Evolutionary conservation across 2,329 filamentous ascomycete genomes (phyloP), one percentile per base, ranked within the genome.

Genomic region (Pseudocercospora fuligena): DNA sequence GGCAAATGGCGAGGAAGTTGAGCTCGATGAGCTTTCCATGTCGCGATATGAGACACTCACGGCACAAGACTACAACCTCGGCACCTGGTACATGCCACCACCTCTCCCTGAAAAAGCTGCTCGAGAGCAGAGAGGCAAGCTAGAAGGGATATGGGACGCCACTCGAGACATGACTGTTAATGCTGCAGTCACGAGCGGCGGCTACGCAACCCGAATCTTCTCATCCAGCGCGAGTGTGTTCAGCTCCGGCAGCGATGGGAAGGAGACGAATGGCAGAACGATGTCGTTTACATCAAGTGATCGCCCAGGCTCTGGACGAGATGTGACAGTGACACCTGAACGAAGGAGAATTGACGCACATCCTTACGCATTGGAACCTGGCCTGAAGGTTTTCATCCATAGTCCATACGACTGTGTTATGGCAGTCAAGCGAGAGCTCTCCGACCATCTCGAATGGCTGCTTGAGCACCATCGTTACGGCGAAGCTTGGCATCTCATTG

Each of bases 381-480:
- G 89, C 6, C 83, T 90, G 71, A 92, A 98, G 75, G 91, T 99
- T 16, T 97, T 97, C 77, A 92, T 99, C 47, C 93, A 97, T 74
- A 97, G 93, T 73, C 95, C 95, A 0, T 99, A 96, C 76, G 95
- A 99, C 79, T 98, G 94, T 74, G 90, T 98, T n/a, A 82, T 97
- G 63, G 92, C 93, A 0, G 92, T 95, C 2, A 94, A 94, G 76
- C 86, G 95, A 72, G 94, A 97, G 74, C 84, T 97, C 16, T 84
- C 88, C 3, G 95, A 99, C 79, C 93, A 97, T 74, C 82, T 98
- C 23, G 83, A 85, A 7, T 99, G 94, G 94, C 83, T 98, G 14
- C 78, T 97, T 29, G 91, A 94, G 66, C 92, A 90, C 68, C 87
- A 92, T 61, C 89, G 90, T 68, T 97, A 94, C 75, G 87, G 92